These are phyloP conservation scores for Cordia subcordata DNA, from an alignment of 257 asterid genomes.

Conservation along the genomic window DNA sequence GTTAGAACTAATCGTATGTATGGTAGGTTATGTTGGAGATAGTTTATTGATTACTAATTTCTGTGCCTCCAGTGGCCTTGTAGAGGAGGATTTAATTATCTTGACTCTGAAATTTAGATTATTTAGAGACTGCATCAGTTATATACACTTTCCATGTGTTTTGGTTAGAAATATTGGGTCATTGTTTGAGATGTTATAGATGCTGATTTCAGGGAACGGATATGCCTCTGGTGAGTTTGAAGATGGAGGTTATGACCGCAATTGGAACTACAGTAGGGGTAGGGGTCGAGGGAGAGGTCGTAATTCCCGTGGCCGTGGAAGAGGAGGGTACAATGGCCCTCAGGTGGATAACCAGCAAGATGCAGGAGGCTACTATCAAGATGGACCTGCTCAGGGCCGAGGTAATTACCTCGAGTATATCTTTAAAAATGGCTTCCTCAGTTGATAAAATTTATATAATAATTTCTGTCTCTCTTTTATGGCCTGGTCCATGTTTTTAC, in stretches of 20 bases:
- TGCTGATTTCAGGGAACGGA: slow-evolving; percentile 56
- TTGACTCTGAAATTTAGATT: no score
- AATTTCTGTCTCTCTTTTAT: not conserved
- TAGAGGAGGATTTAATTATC: no score
- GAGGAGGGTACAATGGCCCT: slow-evolving; percentile 70
- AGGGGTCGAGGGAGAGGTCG: slow-evolving; percentile 84
- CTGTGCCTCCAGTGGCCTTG: no score
- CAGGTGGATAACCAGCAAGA: slow-evolving; percentile 50
- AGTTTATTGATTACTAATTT: no score
- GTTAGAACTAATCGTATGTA: no score
- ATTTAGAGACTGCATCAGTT: not conserved
- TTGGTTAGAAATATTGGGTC: not conserved
- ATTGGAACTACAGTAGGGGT: slow-evolving; percentile 60
- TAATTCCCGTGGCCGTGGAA: slow-evolving; percentile 70
- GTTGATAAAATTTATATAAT: not conserved
- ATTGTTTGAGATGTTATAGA: not conserved
- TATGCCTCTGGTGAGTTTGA: slow-evolving; percentile 50
- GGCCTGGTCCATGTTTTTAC: not conserved
- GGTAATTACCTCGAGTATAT: slow-evolving; percentile 11
- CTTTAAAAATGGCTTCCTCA: not conserved
- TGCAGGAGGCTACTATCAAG: slow-evolving; percentile 62
- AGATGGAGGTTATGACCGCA: slow-evolving; percentile 75
- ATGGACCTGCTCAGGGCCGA: slow-evolving; percentile 46
- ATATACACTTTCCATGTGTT: not conserved
- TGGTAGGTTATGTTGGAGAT: no score